Conservation (phyloP, 768 basidiomycete genomes). For the Leccinum boreale region DNA sequence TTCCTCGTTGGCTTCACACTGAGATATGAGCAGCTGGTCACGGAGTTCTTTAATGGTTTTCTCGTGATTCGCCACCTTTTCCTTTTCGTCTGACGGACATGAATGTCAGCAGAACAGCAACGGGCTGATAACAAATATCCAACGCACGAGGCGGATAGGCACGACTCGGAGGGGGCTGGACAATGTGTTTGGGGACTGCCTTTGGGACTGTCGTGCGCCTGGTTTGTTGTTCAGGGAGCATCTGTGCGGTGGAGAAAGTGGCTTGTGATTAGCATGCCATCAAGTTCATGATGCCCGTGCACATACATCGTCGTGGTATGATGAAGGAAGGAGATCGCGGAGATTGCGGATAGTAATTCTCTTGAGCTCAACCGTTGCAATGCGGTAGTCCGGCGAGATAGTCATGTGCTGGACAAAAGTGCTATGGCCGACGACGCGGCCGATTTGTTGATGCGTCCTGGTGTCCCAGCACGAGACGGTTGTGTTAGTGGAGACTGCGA, state of each 20-base stretch:
- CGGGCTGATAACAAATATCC: background rate
- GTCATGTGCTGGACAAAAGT: background rate
- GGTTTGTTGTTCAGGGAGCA: background rate
- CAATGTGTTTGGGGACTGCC: background rate
- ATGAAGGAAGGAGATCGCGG: background rate
- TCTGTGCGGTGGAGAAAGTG: background rate
- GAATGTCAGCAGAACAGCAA: background rate
- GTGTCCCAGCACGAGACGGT: background rate
- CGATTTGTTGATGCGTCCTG: background rate
- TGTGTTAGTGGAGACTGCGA: background rate
- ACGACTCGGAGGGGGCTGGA: background rate
- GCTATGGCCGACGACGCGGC: background rate
- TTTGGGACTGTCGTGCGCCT: background rate
- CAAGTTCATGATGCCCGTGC: background rate
- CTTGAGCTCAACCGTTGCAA: background rate
- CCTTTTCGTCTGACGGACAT: background rate
- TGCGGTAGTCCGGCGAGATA: background rate
- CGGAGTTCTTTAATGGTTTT: background rate
- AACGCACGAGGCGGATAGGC: too few species aligned
- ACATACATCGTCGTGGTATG: slow-evolving; percentile 6
- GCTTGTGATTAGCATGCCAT: background rate
- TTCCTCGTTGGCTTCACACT: background rate
- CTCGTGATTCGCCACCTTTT: background rate
- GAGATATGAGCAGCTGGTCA: background rate
- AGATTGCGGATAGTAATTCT: slow-evolving; percentile 6